Evolutionary conservation across 805 yeast genomes (phyloP), one percentile per base, ranked within the genome.

Genomic region (Kuraishia ogatae): DNA sequence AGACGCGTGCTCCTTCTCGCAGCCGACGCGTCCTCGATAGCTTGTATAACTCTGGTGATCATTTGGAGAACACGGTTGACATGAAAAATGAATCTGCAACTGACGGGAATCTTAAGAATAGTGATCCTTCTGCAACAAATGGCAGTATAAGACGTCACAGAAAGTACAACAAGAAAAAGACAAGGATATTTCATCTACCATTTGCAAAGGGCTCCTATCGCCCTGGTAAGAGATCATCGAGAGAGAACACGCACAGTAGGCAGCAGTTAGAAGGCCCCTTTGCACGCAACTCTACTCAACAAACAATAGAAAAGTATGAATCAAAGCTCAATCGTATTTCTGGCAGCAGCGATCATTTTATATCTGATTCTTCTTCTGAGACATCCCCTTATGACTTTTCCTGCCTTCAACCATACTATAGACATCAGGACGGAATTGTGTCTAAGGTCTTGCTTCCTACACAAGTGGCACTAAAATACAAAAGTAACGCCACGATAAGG

Each of bases 291-390:
- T 8, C 17, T 35, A 11, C 15, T 15, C 43, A 8, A 7, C 43
- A 35, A 15, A 35, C 43, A 35, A 35, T 8, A 35, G 43, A 5
- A 15, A 4, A 35, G 4, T 35, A 35, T 15, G 43, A 35, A 35
- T 35, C 43, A 35, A 10, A 17, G 13, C 43, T 35, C 17, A 35
- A 15, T 11, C 15, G 43, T 10, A 35, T 35, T 13, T 35, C 43
- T 15, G 23, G 47, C 19, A 26, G n/a, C 35, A 28, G 50, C 23
- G 51, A 35, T 29, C 28, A 22, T 11, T 19, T 10, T 23, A 48
- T 35, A 53, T 10, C 61, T 55, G 20, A 35, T 23, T 53, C 65
- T 58, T 26, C 55, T 21, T 21, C 50, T 19, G 52, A 60, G 56
- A 39, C 54, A 49, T 46, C 21, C 11, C 13, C 47, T 10, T 60